A percentile compares a stretch with the other conserved stretches of the same genome.
phyloP scores from a whole-genome alignment of 2,329 filamentous ascomycete species.

The Botrytis medusae region DNA sequence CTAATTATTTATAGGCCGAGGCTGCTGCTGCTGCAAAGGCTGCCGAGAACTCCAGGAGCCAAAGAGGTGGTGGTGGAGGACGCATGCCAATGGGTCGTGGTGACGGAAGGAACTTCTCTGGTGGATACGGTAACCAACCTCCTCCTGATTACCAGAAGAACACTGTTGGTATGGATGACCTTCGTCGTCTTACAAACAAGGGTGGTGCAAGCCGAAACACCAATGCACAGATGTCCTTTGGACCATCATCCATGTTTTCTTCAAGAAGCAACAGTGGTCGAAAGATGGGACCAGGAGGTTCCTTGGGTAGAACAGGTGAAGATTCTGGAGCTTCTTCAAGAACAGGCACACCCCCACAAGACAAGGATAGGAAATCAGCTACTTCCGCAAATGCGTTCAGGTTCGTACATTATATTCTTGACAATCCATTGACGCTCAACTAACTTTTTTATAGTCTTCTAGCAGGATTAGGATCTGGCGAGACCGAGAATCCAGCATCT shows the following conservation, averaged over 20 bases:
- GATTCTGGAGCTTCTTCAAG: conserved; percentile 87
- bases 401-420: conserved; percentile 53
- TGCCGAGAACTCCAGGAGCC: conserved; percentile 63
- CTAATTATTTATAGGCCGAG: conserved; percentile 53
- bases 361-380: conserved; percentile 60
- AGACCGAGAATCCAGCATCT: conserved; percentile 63
- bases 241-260: conserved; percentile 82
- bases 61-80: conserved; percentile 65
- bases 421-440: conserved; percentile 19
- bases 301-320: conserved; percentile 71
- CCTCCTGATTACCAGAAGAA: conserved; percentile 71
- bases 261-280: conserved; percentile 91
- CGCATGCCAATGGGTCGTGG: conserved; percentile 76
- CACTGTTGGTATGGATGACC: conserved; percentile 86
- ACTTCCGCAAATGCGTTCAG: conserved; percentile 89
- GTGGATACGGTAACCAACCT: conserved; percentile 67
- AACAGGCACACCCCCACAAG: conserved; percentile 81
- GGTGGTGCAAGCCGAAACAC: conserved; percentile 55
- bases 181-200: conserved; percentile 75
- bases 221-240: conserved; percentile 64
- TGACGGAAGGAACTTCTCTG: conserved; percentile 81
- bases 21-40: conserved; percentile 79
- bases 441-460: conserved; percentile 48
- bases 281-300: conserved; percentile 72
- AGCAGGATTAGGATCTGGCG: conserved; percentile 49